phyloP scores from a whole-genome alignment of 345 rosid genomes.

The Anastatica hierochuntica region DNA sequence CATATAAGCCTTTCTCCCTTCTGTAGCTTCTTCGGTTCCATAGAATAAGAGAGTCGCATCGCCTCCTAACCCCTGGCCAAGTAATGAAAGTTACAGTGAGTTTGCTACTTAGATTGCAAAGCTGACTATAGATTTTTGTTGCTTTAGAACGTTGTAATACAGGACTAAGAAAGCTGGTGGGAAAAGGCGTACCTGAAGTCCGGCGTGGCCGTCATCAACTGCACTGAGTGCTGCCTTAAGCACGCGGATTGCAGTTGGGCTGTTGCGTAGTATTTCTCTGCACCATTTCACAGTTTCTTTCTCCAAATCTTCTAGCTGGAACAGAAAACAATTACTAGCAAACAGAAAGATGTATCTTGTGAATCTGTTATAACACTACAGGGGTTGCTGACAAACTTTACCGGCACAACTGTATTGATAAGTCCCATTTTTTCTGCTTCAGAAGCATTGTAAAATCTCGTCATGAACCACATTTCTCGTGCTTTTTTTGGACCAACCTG shows the following conservation, averaged over 20 bases:
- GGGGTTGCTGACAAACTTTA: slow-evolving; percentile 5
- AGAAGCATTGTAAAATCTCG: slow-evolving; percentile 75
- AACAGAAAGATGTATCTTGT: not conserved
- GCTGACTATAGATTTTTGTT: not conserved
- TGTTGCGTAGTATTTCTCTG: slow-evolving; percentile 74
- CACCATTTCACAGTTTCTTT: slow-evolving; percentile 87
- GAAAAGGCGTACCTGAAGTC: slow-evolving; percentile 54
- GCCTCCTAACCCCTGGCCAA: slow-evolving; percentile 65
- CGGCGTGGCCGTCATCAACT: slow-evolving; percentile 88
- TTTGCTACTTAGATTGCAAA: not conserved
- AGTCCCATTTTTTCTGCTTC: slow-evolving; percentile 98
- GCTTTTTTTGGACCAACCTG: slow-evolving; percentile 94
- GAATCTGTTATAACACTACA: not conserved
- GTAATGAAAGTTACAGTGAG: not conserved
- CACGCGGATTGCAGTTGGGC: slow-evolving; percentile 87
- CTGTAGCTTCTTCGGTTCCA: slow-evolving; percentile 72
- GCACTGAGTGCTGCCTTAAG: slow-evolving; percentile 91
- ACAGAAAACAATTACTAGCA: not conserved
- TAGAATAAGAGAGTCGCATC: slow-evolving; percentile 82
- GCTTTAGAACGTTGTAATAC: too few species aligned
- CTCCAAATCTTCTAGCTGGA: slow-evolving; percentile 71
- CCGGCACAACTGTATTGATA: slow-evolving; percentile 75
- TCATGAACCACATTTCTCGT: slow-evolving; percentile 88
- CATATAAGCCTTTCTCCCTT: slow-evolving; percentile 73
- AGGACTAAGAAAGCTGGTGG: too few species aligned